Base-by-base conservation (phyloP, 371 early-diverging fungal genomes). In the Mucor piriformis region DNA sequence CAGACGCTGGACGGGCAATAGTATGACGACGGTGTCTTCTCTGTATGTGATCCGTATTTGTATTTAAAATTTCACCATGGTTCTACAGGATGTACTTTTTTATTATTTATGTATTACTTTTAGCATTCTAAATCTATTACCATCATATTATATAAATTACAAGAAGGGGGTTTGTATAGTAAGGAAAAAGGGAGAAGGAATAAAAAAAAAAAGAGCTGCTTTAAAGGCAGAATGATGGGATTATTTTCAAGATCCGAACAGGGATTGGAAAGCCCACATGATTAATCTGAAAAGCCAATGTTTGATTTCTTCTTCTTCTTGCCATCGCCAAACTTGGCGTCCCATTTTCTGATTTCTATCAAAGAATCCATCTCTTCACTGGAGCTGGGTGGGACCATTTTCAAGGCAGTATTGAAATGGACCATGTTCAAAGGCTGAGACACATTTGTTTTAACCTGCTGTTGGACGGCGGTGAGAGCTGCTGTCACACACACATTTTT, bases 401-500 rank as follows among this genome's bases (percentile, higher is more conserved):
- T 82, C 37, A 95, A 67, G 5, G 95, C 95, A 16, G 78, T 70
- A 24, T 89, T 90, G 70, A 96, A 93, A 70, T 95, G 94, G 7
- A 81, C 60, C 54, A 69, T 59, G 2, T 51, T 57, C 29, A 85
- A 65, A 16, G 59, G 67, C 37, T 55, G 64, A 21, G 50, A 25
- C 29, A 15, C 29, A 18, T 56, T 53, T 25, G 59, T 58, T 15
- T 54, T 35, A 5, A 63, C 60, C 54, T 66, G 57, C 58, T 90
- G 88, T 50, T 89, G 86, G 43, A 90, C 81, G 6, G 88, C 84
- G 3, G 78, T 84, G 47, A 94, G 69, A 0, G 93, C 96, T 0
- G 99, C 96, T 16, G 97, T 90, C 29, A 99, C 89, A 76, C 97
- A 97, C 49, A 99, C 70, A 70, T 98, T 99, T 80, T 97, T 99